Evolutionary conservation across 2,329 filamentous ascomycete species (phyloP).

Genomic region (Ophiostoma sp.): DNA sequence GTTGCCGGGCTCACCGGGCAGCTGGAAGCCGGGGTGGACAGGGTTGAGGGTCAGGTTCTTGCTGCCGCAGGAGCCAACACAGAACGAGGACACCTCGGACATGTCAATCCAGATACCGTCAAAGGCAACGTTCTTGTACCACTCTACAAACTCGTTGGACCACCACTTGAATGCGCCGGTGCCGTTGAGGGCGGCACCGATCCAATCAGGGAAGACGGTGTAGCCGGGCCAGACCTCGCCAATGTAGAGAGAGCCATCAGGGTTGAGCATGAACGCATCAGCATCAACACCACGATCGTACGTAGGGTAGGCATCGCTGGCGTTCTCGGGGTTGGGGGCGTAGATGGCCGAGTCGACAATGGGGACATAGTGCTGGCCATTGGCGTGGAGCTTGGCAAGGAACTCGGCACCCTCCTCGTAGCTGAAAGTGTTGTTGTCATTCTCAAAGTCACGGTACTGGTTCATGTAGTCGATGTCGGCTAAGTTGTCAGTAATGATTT

Average conservation of each 20-base stretch:
- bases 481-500: neutral
- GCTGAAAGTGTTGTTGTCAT: slow-evolving; percentile 53
- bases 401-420: slow-evolving; percentile 56
- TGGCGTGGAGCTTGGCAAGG: slow-evolving; percentile 55
- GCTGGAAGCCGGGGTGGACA: slow-evolving; percentile 58
- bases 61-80: slow-evolving; percentile 64
- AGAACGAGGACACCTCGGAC: slow-evolving; percentile 48
- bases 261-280: slow-evolving; percentile 50
- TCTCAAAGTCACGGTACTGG: slow-evolving; percentile 55
- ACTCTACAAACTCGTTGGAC: slow-evolving; percentile 47
- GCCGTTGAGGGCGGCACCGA: slow-evolving; percentile 54
- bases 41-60: slow-evolving; percentile 61
- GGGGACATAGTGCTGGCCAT: slow-evolving; percentile 63
- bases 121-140: slow-evolving; percentile 39
- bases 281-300: slow-evolving; percentile 58
- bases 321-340: slow-evolving; percentile 63
- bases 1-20: slow-evolving; percentile 60
- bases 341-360: slow-evolving; percentile 70
- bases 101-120: slow-evolving; percentile 55
- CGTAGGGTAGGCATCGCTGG: slow-evolving; percentile 58
- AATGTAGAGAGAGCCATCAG: slow-evolving; percentile 51
- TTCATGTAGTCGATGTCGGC: slow-evolving; percentile 68
- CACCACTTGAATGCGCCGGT: slow-evolving; percentile 58
- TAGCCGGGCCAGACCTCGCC: slow-evolving; percentile 71
- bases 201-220: slow-evolving; percentile 63